Evolutionary conservation across 352 stramenopile species (phyloP).

Genomic region (Globisporangium nodosum): DNA sequence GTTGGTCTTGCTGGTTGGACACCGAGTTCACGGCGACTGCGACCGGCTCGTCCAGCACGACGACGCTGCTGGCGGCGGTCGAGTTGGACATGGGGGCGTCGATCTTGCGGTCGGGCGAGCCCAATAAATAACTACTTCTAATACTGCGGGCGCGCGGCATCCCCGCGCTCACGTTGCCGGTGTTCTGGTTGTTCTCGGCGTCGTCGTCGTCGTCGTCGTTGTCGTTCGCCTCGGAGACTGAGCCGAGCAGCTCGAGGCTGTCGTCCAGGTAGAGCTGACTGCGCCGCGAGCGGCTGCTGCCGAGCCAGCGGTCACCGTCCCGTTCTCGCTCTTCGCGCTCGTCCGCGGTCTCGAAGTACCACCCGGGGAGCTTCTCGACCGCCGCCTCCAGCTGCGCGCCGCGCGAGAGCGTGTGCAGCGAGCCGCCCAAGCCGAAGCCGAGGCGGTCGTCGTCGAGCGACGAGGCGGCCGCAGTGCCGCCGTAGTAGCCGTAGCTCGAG

Average conservation of each 20-base stretch:
- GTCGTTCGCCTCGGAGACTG: constrained; percentile 7
- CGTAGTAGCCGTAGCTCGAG: constrained; percentile 15
- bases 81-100: constrained; percentile 4
- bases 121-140: constrained; percentile 21
- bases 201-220: constrained; percentile 2
- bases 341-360: constrained; percentile 51
- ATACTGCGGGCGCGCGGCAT: constrained; percentile 6
- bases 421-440: neutral
- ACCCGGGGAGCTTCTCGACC: constrained; percentile 58
- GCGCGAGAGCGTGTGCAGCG: constrained; percentile 25
- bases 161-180: constrained; percentile 1
- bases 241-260: constrained; percentile 15
- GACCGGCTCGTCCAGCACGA: neutral
- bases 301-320: constrained; percentile 13
- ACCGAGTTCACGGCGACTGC: neutral
- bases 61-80: neutral
- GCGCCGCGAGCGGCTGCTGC: constrained; percentile 11
- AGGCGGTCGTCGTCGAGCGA: constrained; percentile 9
- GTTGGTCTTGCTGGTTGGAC: no score
- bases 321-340: constrained; percentile 1
- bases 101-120: constrained; percentile 5
- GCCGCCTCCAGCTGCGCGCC: constrained; percentile 61
- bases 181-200: constrained; percentile 6
- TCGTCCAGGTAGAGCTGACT: constrained; percentile 13
- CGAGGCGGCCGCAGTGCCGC: constrained; percentile 12